phyloP scores from a whole-genome alignment of 306 rosid genomes.

The Prunus campanulata region DNA sequence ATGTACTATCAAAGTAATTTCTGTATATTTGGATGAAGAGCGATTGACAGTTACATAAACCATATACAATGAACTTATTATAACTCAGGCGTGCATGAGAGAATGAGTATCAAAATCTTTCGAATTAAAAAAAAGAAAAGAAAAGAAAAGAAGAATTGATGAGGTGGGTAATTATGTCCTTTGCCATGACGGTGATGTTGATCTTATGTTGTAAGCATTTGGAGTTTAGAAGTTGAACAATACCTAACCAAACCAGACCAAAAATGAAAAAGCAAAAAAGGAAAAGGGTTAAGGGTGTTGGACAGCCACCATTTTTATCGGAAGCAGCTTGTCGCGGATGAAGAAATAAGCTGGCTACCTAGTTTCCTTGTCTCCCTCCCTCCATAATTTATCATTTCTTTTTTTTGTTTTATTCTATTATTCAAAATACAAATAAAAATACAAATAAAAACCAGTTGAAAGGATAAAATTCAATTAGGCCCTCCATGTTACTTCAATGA shows the following conservation, averaged over 20 bases:
- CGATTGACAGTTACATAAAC: not conserved
- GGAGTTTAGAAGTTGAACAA: slow-evolving; percentile 2
- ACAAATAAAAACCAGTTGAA: not conserved
- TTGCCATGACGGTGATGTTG: slow-evolving; percentile 2
- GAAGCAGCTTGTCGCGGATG: slow-evolving; percentile 13
- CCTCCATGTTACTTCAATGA: not conserved
- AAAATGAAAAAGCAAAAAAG: not conserved
- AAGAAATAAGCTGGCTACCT: not conserved
- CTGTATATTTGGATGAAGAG: not conserved
- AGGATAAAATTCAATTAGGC: not conserved
- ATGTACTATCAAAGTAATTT: not conserved
- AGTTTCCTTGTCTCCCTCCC: slow-evolving; percentile 4
- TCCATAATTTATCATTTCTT: not conserved
- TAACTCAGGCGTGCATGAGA: not conserved
- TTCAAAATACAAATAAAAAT: too few species aligned
- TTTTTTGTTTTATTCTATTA: not conserved
- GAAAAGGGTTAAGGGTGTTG: not conserved
- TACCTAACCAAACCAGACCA: slow-evolving; percentile 19
- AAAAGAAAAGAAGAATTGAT: not conserved
- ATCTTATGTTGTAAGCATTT: not conserved
- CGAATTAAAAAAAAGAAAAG: not conserved
- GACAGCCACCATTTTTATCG: slow-evolving; percentile 31
- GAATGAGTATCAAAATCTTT: not conserved
- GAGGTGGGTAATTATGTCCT: slow-evolving; percentile 13
- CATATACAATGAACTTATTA: too few species aligned